Conservation (phyloP, 2,329 filamentous ascomycete genomes). For the Emmonsiellopsis sp. region DNA sequence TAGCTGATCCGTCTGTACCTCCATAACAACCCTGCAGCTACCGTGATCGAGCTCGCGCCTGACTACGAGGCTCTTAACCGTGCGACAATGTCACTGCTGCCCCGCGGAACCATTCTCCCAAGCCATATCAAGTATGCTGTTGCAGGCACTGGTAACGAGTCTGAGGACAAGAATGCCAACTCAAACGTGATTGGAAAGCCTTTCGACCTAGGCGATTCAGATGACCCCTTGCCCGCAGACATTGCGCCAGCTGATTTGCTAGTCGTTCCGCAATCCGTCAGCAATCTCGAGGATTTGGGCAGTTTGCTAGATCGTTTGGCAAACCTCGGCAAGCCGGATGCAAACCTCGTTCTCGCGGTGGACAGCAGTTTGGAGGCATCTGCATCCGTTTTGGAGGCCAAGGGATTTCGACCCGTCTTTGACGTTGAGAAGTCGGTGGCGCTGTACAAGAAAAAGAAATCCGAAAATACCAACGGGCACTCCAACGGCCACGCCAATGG, state of each 20-base stretch:
- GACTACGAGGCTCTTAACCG: background rate
- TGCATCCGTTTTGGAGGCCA: background rate
- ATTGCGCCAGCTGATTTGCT: background rate
- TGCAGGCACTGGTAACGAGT: background rate
- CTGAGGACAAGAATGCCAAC: background rate
- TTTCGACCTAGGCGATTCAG: background rate
- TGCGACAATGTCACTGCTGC: background rate
- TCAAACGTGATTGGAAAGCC: background rate
- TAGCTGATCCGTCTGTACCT: background rate
- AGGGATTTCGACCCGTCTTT: background rate
- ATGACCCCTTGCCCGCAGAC: constrained; percentile 1
- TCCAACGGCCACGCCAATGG: background rate
- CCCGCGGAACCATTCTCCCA: background rate
- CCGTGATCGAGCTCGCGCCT: background rate
- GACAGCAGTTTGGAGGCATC: background rate
- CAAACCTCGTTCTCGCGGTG: background rate
- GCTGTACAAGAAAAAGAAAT: background rate
- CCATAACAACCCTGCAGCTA: background rate
- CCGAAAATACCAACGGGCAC: background rate
- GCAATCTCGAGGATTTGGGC: constrained; percentile 1
- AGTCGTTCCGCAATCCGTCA: background rate
- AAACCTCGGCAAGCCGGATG: background rate
- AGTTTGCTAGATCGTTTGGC: background rate
- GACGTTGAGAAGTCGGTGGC: background rate
- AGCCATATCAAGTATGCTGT: background rate